Evolutionary conservation across 2,329 filamentous ascomycete genomes (phyloP), one percentile per base, ranked within the genome.

Genomic region (Parafenestella ontariensis): DNA sequence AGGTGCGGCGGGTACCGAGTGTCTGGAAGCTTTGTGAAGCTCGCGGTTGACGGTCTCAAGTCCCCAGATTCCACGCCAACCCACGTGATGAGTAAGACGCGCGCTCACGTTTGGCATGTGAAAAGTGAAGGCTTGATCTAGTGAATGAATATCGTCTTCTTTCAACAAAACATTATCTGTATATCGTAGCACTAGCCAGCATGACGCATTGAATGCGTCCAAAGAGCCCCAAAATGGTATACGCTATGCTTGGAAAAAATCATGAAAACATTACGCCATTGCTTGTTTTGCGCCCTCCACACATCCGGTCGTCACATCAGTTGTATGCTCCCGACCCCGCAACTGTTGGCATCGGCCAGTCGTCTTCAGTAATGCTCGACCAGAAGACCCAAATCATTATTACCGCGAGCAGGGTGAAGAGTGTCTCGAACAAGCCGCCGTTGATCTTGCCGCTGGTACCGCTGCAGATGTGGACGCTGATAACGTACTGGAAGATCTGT

Each of bases 311-410:
- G 21, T 28, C 9, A 39, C 26, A 50, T 71, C 54, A 75, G 55
- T 73, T 74, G 62, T 79, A 79, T 26, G 74, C 70, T 59, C 73
- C 77, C 7, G 72, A 71, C 3, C 73, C 73, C 28, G 70, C 66
- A 7, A 75, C 70, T 7, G 72, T 70, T 17, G 83, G 81, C 75
- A 85, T 82, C 2, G 93, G 92, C 95, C 95, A 99, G 80, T 97
- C 94, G 70, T 99, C 95, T 78, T 99, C 95, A 15, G 95, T 99
- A 69, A 99, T 99, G 79, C 92, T 97, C 42, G 92, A 96, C 95
- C 95, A 99, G 82, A 99, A 99, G 52, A 91, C 77, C 93, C 95
- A 99, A 61, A 97, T 79, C 78, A 87, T 87, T 17, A 91, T 83
- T 4, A 99, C 92, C 0, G 93, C 84, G 11, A 94, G 79, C 0